These are phyloP conservation scores for Fraxinus pennsylvanica DNA, from an alignment of 257 asterid species.

Conservation along the genomic window DNA sequence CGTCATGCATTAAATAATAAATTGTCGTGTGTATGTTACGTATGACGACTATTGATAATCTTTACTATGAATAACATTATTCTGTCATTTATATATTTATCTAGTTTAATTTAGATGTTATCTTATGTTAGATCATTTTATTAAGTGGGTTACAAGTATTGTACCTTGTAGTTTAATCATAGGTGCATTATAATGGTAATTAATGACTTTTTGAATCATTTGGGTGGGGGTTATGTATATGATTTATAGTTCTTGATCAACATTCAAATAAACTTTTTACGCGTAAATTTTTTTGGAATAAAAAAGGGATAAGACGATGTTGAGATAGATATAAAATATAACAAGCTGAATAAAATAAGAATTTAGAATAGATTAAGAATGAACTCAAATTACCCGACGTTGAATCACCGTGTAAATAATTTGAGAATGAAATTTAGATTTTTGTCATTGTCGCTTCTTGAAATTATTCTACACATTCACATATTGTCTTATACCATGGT, in stretches of 20 bases:
- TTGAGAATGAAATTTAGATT: too few relatives aligned
- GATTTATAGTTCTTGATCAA: slow-evolving; percentile 5
- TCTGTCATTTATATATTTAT: slow-evolving; percentile 19
- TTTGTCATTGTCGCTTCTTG: not conserved
- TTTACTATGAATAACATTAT: too few relatives aligned
- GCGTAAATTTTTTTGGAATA: not conserved
- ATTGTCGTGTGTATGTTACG: too few relatives aligned
- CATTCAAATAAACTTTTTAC: not conserved
- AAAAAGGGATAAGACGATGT: not conserved
- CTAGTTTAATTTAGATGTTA: slow-evolving; percentile 16
- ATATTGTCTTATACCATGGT: too few relatives aligned
- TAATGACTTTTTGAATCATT: slow-evolving; percentile 19
- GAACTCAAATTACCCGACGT: too few relatives aligned
- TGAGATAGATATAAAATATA: not conserved
- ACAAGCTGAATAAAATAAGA: not conserved
- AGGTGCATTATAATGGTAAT: slow-evolving; percentile 19
- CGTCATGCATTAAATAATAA: too few relatives aligned
- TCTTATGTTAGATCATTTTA: not conserved
- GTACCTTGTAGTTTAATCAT: slow-evolving; percentile 14
- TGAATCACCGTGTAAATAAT: not conserved
- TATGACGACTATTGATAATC: too few relatives aligned
- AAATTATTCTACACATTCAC: not conserved
- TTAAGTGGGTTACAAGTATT: slow-evolving; percentile 23
- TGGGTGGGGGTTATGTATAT: slow-evolving; percentile 19
- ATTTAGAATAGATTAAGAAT: not conserved